A percentile compares a stretch with the other conserved stretches of the same genome.
These are phyloP conservation scores for Suillus fuscotomentosus DNA, from an alignment of 768 basidiomycete genomes.

Conservation along the genomic window DNA sequence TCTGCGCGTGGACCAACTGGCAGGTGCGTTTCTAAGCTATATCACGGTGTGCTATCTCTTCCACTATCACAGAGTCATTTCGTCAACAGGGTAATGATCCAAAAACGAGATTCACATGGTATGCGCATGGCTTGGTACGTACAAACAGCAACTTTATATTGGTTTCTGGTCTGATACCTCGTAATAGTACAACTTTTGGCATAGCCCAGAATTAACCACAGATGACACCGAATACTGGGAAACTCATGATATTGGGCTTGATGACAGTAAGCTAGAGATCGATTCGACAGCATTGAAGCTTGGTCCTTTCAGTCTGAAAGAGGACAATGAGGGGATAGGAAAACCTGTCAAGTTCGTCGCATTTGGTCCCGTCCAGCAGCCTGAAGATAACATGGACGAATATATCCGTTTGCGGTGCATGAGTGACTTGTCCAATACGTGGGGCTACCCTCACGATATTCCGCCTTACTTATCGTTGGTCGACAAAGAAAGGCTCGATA, in stretches of 20 bases:
- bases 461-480: background rate
- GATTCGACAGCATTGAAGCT: background rate
- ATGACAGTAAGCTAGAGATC: background rate
- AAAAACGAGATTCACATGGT: background rate
- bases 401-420: background rate
- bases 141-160: background rate
- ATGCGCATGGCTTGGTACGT: slow-evolving; percentile 2
- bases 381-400: background rate
- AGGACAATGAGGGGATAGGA: no score
- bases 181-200: background rate
- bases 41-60: no score
- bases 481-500: background rate
- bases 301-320: background rate
- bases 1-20: background rate
- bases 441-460: background rate
- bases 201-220: background rate
- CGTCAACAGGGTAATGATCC: background rate
- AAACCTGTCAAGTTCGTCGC: background rate
- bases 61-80: background rate
- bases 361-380: background rate
- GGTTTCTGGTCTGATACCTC: background rate
- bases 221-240: background rate
- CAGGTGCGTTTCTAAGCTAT: background rate
- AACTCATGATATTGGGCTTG: background rate
- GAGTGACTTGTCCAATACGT: background rate